Percentiles rank a stretch among this genome's conserved stretches.
These are phyloP conservation scores for Heracleum sosnowskyi DNA, from an alignment of 129 eudicot species.

Conservation along the genomic window DNA sequence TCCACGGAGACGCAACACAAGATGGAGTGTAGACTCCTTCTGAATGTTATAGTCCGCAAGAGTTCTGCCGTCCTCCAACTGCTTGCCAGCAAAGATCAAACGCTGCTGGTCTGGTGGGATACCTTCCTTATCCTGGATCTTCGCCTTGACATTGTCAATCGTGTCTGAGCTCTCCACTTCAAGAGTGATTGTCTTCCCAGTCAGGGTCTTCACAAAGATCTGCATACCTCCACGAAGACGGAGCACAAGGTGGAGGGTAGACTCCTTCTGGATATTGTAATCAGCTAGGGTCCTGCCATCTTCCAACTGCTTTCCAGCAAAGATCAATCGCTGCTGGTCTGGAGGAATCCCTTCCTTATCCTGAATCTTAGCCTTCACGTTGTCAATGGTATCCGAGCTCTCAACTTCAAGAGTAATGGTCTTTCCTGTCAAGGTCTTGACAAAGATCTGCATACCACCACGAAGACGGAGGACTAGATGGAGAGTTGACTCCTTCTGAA, in stretches of 20 bases:
- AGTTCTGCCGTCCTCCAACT: conserved; percentile 28
- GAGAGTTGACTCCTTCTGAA: conserved; percentile 34
- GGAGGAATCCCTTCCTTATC: conserved; percentile 38
- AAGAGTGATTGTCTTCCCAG: conserved; percentile 34
- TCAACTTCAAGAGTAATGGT: conserved; percentile 35
- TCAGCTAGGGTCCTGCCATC: conserved; percentile 35
- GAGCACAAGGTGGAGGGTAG: conserved; percentile 33
- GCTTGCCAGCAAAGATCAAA: conserved; percentile 35
- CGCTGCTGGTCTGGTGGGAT: conserved; percentile 41
- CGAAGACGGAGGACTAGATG: conserved; percentile 28
- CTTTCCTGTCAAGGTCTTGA: conserved; percentile 29
- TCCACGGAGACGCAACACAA: conserved; percentile 19
- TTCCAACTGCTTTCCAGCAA: conserved; percentile 31
- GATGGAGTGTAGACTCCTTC: conserved; percentile 38
- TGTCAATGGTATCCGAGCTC: conserved; percentile 33
- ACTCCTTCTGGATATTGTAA: conserved; percentile 37
- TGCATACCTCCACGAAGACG: conserved; percentile 44
- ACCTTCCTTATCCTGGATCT: conserved; percentile 38
- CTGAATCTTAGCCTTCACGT: conserved; percentile 36
- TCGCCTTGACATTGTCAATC: conserved; percentile 37
- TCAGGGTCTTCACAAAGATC: conserved; percentile 36
- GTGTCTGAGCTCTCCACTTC: conserved; percentile 38
- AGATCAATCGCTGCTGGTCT: conserved; percentile 33
- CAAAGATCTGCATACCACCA: conserved; percentile 40
- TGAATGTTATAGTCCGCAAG: conserved; percentile 34